Evolutionary conservation across 2,329 filamentous ascomycete genomes (phyloP).

Genomic region (Aspergillus pseudotamarii): DNA sequence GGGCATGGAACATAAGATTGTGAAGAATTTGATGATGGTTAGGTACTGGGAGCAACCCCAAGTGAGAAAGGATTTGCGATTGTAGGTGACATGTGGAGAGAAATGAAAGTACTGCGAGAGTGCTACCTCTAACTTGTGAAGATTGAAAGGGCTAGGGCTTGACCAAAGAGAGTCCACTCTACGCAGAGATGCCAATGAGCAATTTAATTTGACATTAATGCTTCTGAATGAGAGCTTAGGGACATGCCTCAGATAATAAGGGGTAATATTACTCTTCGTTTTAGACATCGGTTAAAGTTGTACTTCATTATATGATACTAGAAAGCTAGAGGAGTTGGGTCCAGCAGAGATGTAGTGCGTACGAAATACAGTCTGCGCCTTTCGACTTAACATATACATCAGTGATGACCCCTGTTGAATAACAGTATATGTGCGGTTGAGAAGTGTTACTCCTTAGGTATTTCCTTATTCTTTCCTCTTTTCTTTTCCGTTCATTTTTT

Average conservation of each 20-base stretch:
- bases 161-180: constrained; percentile 30
- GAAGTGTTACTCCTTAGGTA: not conserved
- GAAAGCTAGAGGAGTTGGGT: not conserved
- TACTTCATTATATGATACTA: not conserved
- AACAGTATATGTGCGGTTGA: not conserved
- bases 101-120: not conserved
- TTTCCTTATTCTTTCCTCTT: not conserved
- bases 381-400: not conserved
- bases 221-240: constrained; percentile 53
- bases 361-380: not conserved
- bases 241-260: constrained; percentile 41
- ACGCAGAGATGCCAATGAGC: constrained; percentile 39
- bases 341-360: not conserved
- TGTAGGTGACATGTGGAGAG: constrained; percentile 29
- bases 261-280: not conserved
- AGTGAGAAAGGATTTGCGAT: constrained; percentile 32
- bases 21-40: constrained; percentile 48
- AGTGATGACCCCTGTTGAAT: not conserved
- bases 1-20: constrained; percentile 51
- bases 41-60: constrained; percentile 47
- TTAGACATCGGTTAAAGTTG: no score
- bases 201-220: constrained; percentile 48
- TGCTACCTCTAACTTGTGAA: constrained; percentile 27
- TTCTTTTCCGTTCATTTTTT: not conserved
- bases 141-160: constrained; percentile 33